A percentile compares a stretch with the other conserved stretches of the same genome.
Conservation (phyloP, 2,329 filamentous ascomycete genomes). For the Fusarium neocosmosporiellum region DNA sequence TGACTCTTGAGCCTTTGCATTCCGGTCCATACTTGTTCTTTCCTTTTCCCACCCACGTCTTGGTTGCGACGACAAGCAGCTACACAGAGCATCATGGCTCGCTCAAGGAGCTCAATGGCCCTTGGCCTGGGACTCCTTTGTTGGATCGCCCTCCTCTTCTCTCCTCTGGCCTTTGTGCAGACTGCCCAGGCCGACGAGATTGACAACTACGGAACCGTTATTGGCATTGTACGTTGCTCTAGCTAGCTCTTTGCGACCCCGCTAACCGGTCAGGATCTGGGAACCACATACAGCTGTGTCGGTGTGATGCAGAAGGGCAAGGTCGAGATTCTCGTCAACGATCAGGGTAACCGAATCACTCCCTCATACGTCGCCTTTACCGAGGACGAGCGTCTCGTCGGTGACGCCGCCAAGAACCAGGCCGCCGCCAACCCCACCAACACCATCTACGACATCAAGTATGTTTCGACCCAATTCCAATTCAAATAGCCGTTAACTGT, state of each 20-base stretch:
- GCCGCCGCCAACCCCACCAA: constrained; percentile 81
- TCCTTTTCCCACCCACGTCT: constrained; percentile 37
- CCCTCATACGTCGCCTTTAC: constrained; percentile 97
- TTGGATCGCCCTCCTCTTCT: constrained; percentile 91
- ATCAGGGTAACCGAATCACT: constrained; percentile 96
- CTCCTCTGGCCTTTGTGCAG: constrained; percentile 86
- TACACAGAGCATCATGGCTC: constrained; percentile 57
- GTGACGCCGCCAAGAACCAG: constrained; percentile 98
- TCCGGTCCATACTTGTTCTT: constrained; percentile 38
- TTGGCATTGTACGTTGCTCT: constrained; percentile 79
- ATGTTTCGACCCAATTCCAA: constrained; percentile 54
- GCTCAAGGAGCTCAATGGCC: constrained; percentile 75
- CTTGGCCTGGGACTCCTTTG: constrained; percentile 88
- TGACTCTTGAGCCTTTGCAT: constrained; percentile 35
- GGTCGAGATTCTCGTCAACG: constrained; percentile 95
- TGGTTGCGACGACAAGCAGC: constrained; percentile 36
- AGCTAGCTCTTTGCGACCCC: background rate
- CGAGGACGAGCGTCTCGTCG: constrained; percentile 95
- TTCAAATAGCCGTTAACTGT: constrained; percentile 26
- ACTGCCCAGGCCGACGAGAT: constrained; percentile 78
- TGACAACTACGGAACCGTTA: constrained; percentile 87
- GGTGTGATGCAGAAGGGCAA: constrained; percentile 97
- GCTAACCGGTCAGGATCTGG: constrained; percentile 70
- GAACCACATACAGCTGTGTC: constrained; percentile 90
- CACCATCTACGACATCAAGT: constrained; percentile 88